Evolutionary conservation across 345 rosid genomes (phyloP), one percentile per base, ranked within the genome.

Genomic region (Hypericum perforatum): DNA sequence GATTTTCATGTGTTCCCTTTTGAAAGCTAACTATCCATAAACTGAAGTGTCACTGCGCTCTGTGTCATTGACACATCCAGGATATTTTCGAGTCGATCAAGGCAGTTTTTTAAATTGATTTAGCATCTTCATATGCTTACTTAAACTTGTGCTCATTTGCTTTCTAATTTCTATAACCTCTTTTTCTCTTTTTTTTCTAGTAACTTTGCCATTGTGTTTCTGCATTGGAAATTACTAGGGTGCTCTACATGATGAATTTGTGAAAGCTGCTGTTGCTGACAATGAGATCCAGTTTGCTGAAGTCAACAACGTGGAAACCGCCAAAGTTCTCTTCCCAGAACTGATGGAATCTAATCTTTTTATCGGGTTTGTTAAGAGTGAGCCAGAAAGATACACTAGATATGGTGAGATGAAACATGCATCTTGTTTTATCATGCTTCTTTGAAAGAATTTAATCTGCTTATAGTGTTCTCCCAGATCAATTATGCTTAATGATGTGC

Each of bases 321-420:
- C 86, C 37, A 74, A 63, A 63, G 63, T 66, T 71, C 80, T 89
- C 13, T 81, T 68, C 73, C 95, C 88, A 16, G 70, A 79, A 43
- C 22, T 70, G 58, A 75, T 63, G 54, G 43, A 64, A 45, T 14
- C 59, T 0, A 40, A 70, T 38, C 45, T 49, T 56, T 89, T 80
- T 62, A 57, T 86, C 39, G 95, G 94, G 45, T 52, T 89, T 58
- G 90, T 89, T 63, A 86, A 86, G 77, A 77, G 72, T 58, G 95
- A 86, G 54, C 88, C 90, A 3, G 95, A 86, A 63, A 76, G 67
- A 63, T 84, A 82, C 65, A 77, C 82, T 64, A 55, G 45, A 10
- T 84, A 76, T 45, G 95, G 95, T 82, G 63, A 76, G 96, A 73
- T 53, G 16, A 56, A 37, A 41, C n/a, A 13, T n/a, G 42, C 12